A percentile compares a stretch with the other conserved stretches of the same genome.
Evolutionary conservation across 495 filamentous ascomycete genomes (phyloP).

Genomic region (Penicillium salamii): DNA sequence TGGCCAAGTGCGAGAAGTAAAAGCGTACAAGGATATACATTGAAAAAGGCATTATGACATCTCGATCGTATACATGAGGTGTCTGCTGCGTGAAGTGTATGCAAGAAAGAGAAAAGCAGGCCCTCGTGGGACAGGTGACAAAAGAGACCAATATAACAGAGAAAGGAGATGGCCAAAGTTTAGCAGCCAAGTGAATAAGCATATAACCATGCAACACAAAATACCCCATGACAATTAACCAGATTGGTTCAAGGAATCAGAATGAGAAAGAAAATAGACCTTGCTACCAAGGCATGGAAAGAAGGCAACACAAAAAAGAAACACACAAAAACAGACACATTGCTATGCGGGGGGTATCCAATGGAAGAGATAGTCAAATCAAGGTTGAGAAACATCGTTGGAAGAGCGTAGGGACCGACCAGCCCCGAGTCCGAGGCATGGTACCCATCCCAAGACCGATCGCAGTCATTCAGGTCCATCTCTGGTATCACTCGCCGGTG

Average conservation of each 20-base stretch:
- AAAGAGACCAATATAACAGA: not conserved
- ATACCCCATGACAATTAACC: not conserved
- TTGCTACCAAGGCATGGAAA: slow-evolving; percentile 4
- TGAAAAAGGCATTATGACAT: slow-evolving; percentile 6
- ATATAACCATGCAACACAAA: slow-evolving; percentile 2
- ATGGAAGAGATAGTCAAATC: slow-evolving; percentile 32
- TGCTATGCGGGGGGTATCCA: slow-evolving; percentile 42
- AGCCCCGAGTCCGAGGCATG: not conserved
- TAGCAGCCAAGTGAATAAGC: not conserved
- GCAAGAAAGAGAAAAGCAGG: slow-evolving; percentile 2
- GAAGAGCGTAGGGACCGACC: not conserved
- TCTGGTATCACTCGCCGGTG: not conserved
- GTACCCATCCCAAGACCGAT: not conserved
- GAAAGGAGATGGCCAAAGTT: not conserved
- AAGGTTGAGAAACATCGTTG: slow-evolving; percentile 15
- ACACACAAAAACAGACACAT: slow-evolving; percentile 8
- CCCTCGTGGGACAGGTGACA: not conserved
- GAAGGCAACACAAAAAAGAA: too few relatives aligned
- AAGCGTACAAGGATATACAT: slow-evolving; percentile 8
- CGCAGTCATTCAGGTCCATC: not conserved
- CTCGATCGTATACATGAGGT: slow-evolving; percentile 29
- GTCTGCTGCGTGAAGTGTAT: slow-evolving; percentile 10
- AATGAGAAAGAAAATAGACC: not conserved
- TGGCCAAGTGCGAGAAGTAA: not conserved
- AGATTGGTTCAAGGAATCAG: too few relatives aligned